phyloP scores from a whole-genome alignment of 176 grass and related monocot genomes.

The Musa acuminata region DNA sequence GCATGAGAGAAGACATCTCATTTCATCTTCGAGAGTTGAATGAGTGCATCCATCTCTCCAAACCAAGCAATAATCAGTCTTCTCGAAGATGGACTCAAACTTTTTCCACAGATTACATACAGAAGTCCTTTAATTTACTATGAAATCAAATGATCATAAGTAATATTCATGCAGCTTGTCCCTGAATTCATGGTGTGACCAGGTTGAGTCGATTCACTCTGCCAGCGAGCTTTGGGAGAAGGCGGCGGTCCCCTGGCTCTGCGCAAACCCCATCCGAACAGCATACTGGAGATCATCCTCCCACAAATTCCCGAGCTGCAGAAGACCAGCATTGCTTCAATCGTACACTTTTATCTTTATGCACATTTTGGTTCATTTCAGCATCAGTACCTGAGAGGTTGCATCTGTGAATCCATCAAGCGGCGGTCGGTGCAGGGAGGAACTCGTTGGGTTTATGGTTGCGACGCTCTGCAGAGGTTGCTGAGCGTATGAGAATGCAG shows the following conservation, averaged over 20 bases:
- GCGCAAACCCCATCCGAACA: conserved; percentile 58
- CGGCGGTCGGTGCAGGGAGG: neutral
- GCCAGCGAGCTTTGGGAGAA: conserved; percentile 3
- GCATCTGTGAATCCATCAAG: conserved; percentile 27
- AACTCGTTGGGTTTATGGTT: conserved; percentile 7
- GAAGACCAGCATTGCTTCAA: neutral
- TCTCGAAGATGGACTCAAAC: neutral
- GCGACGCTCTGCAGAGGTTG: conserved; percentile 16
- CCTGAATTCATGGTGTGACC: too few species aligned
- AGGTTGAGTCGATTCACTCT: neutral
- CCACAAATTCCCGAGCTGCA: conserved; percentile 45
- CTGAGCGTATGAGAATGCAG: conserved; percentile 4
- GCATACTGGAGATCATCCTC: conserved; percentile 71
- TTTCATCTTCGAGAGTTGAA: neutral
- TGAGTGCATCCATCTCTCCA: neutral
- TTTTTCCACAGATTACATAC: neutral
- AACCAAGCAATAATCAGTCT: neutral
- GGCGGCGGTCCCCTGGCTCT: conserved; percentile 6
- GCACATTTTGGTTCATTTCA: neutral
- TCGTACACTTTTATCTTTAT: neutral
- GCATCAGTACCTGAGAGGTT: conserved; percentile 29
- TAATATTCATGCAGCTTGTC: conserved; percentile 7
- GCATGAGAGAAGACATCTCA: neutral
- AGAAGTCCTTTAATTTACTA: neutral
- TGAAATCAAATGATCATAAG: conserved; percentile 22